Evolutionary conservation across 805 yeast genomes (phyloP).

Genomic region (Myxozyma geophila): DNA sequence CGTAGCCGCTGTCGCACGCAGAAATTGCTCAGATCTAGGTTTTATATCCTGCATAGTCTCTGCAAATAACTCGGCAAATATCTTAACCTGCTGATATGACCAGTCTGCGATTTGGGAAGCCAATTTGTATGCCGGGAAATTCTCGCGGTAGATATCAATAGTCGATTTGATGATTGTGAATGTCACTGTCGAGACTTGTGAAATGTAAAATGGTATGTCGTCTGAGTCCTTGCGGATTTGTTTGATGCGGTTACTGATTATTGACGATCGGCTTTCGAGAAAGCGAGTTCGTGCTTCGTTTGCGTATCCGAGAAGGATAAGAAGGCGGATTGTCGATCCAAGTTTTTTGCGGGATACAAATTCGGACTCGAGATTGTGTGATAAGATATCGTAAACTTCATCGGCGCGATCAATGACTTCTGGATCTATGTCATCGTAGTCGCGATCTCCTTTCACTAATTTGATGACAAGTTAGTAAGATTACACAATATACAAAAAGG

Average conservation of each 20-base stretch:
- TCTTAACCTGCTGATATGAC: conserved; percentile 67
- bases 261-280: conserved; percentile 54
- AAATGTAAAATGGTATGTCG: conserved; percentile 57
- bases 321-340: conserved; percentile 41
- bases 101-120: conserved; percentile 73
- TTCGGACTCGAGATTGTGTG: conserved; percentile 45
- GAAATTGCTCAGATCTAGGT: conserved; percentile 4
- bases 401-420: conserved; percentile 40
- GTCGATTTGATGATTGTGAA: conserved; percentile 67
- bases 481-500: conserved; percentile 5
- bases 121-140: conserved; percentile 53
- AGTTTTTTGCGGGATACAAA: conserved; percentile 43
- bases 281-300: conserved; percentile 56
- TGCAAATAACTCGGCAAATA: conserved; percentile 62
- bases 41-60: conserved; percentile 62
- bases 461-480: not conserved
- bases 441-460: conserved; percentile 10
- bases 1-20: conserved; percentile 29
- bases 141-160: conserved; percentile 55
- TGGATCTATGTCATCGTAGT: conserved; percentile 28
- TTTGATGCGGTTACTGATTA: conserved; percentile 54
- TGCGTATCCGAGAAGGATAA: conserved; percentile 51
- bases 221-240: conserved; percentile 56
- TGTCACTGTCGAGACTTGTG: conserved; percentile 65
- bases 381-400: conserved; percentile 44